A percentile compares a stretch with the other conserved stretches of the same genome.
Conservation (phyloP, 2,329 filamentous ascomycete species). For the Pseudocercospora musae region DNA sequence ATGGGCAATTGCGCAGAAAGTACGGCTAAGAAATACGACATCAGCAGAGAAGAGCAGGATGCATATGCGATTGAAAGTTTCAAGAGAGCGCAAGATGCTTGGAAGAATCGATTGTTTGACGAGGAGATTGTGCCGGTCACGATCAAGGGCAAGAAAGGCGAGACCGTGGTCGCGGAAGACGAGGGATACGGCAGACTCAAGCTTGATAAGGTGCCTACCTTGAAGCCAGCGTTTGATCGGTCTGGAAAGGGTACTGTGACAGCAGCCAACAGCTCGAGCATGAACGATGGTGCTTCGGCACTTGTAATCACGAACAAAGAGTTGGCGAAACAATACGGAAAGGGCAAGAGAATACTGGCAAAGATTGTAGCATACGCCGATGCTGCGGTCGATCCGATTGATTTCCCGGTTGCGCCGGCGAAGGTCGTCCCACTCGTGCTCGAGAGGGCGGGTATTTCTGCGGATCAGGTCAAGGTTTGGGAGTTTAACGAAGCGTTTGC, state of each 20-base stretch:
- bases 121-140: conserved; percentile 90
- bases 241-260: conserved; percentile 88
- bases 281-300: conserved; percentile 92
- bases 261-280: conserved; percentile 86
- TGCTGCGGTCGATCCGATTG: conserved; percentile 83
- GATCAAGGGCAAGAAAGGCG: conserved; percentile 78
- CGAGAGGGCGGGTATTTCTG: conserved; percentile 81
- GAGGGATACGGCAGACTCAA: conserved; percentile 88
- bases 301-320: conserved; percentile 79
- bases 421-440: conserved; percentile 90
- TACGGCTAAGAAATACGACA: conserved; percentile 80
- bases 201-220: conserved; percentile 75
- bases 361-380: conserved; percentile 82
- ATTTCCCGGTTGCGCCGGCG: conserved; percentile 90
- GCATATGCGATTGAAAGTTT: conserved; percentile 87
- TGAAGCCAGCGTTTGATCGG: conserved; percentile 88
- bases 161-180: conserved; percentile 73
- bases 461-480: conserved; percentile 90
- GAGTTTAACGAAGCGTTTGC: conserved; percentile 99
- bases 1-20: conserved; percentile 98
- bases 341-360: conserved; percentile 77
- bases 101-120: conserved; percentile 75
- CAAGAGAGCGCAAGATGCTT: conserved; percentile 83
- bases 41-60: conserved; percentile 85
- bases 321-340: conserved; percentile 75